Conservation (phyloP, 1,284 basidiomycete genomes). For the Moesziomyces sp. region DNA sequence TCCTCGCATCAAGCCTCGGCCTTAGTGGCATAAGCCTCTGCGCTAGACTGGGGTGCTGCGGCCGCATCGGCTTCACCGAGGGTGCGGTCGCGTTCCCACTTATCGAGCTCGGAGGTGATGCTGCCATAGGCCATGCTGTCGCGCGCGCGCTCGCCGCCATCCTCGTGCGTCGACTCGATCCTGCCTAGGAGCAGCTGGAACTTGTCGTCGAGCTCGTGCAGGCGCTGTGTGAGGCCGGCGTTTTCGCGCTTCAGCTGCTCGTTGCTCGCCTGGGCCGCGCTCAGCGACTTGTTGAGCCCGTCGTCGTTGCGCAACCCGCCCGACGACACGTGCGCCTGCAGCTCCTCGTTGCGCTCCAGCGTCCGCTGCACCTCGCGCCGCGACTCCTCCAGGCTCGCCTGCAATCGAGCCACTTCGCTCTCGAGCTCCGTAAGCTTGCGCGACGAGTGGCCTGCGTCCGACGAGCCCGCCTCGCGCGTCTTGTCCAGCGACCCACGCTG, state of each 20-base stretch:
- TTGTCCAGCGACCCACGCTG: conserved; percentile 40
- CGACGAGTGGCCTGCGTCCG: conserved; percentile 21
- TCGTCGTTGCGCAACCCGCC: conserved; percentile 4
- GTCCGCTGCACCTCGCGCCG: conserved; percentile 52
- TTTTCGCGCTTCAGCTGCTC: conserved; percentile 57
- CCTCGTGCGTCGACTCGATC: conserved; percentile 52
- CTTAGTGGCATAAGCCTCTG: conserved; percentile 32
- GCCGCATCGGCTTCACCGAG: conserved; percentile 23
- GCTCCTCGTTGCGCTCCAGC: conserved; percentile 51
- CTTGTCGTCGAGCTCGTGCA: conserved; percentile 60
- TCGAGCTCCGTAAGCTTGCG: conserved; percentile 52
- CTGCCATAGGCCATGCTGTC: conserved; percentile 52
- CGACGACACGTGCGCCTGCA: conserved; percentile 37
- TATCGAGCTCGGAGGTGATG: conserved; percentile 61
- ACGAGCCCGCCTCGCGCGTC: conserved; percentile 20
- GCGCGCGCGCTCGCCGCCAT: conserved; percentile 31
- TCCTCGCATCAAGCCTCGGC: conserved; percentile 4
- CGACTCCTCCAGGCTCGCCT: conserved; percentile 40
- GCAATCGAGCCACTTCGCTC: conserved; percentile 41
- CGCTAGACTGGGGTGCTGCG: conserved; percentile 27
- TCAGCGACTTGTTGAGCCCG: conserved; percentile 20
- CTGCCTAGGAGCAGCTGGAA: conserved; percentile 54
- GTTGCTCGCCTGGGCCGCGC: conserved; percentile 43
- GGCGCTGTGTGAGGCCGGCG: conserved; percentile 44
- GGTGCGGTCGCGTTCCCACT: conserved; percentile 54